phyloP scores from a whole-genome alignment of 257 asterid species.

The Echium plantagineum region DNA sequence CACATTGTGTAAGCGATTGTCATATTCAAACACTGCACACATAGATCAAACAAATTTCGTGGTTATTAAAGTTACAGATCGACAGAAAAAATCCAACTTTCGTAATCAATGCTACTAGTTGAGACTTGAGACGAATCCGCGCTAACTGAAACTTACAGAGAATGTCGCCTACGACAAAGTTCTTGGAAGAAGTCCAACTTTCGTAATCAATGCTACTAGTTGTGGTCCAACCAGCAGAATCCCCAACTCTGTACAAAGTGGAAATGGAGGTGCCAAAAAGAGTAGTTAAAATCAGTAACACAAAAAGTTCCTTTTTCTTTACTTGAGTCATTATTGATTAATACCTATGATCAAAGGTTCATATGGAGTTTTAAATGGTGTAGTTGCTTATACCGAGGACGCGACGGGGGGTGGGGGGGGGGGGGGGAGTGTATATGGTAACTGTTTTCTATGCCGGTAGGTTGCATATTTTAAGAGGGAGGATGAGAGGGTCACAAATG shows the following conservation, averaged over 20 bases:
- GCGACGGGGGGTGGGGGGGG: too few relatives aligned
- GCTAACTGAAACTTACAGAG: slow-evolving; percentile 19
- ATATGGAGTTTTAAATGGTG: not conserved
- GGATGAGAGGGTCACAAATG: not conserved
- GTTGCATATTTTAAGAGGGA: slow-evolving; percentile 2
- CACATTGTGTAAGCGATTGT: slow-evolving; percentile 37
- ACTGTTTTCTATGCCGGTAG: not conserved
- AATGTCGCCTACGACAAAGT: slow-evolving; percentile 34
- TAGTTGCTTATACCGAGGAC: not conserved
- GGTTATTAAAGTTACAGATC: not conserved
- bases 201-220: slow-evolving; percentile 20
- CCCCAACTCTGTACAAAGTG: slow-evolving; percentile 38
- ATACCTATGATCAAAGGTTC: too few relatives aligned
- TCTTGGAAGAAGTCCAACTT: slow-evolving; percentile 37
- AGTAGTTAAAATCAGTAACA: not conserved
- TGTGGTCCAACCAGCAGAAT: slow-evolving; percentile 33
- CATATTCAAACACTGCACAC: slow-evolving; percentile 38
- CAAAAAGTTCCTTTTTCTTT: not conserved
- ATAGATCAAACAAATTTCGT: not conserved
- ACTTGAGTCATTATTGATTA: slow-evolving; percentile 7
- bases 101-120: too few relatives aligned
- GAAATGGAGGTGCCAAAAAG: slow-evolving; percentile 2
- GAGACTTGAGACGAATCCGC: not conserved
- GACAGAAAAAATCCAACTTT: too few relatives aligned
- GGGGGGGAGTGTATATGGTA: too few relatives aligned